phyloP scores from a whole-genome alignment of 139 green algal species.

The Tetraselmis chui region DNA sequence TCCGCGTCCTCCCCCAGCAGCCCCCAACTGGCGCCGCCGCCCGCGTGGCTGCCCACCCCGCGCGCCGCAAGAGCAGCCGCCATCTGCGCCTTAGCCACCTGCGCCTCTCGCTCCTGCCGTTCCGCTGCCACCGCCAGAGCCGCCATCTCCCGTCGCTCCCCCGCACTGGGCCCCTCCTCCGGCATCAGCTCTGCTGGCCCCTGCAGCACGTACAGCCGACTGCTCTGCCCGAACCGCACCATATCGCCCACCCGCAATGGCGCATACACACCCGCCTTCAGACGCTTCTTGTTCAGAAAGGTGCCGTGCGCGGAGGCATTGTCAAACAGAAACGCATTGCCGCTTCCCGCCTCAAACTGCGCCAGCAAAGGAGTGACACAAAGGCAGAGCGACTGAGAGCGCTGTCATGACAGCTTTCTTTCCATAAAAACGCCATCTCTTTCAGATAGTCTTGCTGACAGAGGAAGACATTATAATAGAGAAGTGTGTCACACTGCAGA shows the following conservation, averaged over 20 bases:
- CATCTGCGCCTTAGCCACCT: conserved; percentile 40
- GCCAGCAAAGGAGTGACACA: too few relatives aligned
- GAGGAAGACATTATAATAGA: too few relatives aligned
- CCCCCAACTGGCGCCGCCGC: conserved; percentile 44
- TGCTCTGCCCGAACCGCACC: conserved; percentile 76
- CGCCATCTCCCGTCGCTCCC: background rate
- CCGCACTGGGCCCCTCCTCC: conserved; percentile 60
- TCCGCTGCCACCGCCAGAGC: conserved; percentile 9
- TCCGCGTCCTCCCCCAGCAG: conserved; percentile 47
- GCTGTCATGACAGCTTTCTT: too few relatives aligned
- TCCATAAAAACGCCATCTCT: too few relatives aligned
- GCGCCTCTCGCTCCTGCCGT: conserved; percentile 23
- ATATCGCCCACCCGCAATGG: conserved; percentile 74
- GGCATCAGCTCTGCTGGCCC: conserved; percentile 81
- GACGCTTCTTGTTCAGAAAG: conserved; percentile 80
- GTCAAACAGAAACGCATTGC: conserved; percentile 78
- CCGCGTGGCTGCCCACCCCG: background rate
- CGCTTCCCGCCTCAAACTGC: background rate
- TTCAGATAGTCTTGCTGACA: too few relatives aligned
- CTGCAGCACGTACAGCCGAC: conserved; percentile 67
- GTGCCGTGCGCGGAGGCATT: conserved; percentile 76
- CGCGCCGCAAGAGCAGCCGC: conserved; percentile 18
- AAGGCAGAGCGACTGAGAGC: background rate
- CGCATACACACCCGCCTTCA: conserved; percentile 46
- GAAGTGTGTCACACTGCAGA: too few relatives aligned